Evolutionary conservation across 2,329 filamentous ascomycete species (phyloP).

Genomic region (Penicillium sp.): DNA sequence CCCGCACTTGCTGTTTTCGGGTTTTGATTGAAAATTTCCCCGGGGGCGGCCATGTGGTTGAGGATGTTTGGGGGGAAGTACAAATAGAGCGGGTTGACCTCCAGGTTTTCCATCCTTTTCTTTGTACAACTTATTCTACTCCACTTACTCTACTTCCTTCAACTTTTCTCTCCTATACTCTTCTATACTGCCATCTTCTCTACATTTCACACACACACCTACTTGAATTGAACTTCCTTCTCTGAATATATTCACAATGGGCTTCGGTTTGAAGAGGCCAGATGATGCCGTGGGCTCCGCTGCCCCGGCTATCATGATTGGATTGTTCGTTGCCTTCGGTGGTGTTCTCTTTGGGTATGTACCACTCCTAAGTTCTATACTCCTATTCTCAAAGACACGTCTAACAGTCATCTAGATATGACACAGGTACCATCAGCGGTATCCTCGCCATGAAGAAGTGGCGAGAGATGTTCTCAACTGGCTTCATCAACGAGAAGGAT

Average conservation of each 20-base stretch:
- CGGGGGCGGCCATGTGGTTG: slow-evolving; percentile 6
- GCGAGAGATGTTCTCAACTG: slow-evolving; percentile 35
- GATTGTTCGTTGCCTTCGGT: slow-evolving; percentile 58
- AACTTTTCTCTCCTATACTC: background rate
- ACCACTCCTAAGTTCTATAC: background rate
- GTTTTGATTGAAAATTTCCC: background rate
- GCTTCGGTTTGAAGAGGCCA: slow-evolving; percentile 46
- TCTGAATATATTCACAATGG: slow-evolving; percentile 32
- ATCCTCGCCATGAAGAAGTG: slow-evolving; percentile 52
- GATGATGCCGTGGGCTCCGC: slow-evolving; percentile 47
- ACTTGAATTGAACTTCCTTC: background rate
- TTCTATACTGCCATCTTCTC: background rate
- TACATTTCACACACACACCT: background rate
- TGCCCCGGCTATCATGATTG: slow-evolving; percentile 53
- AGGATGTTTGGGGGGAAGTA: background rate
- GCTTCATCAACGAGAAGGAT: slow-evolving; percentile 36
- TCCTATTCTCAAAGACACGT: background rate
- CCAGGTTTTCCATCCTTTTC: background rate
- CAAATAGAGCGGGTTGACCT: slow-evolving; percentile 3
- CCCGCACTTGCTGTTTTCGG: background rate
- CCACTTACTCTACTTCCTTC: background rate
- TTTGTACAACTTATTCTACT: background rate
- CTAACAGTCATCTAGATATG: slow-evolving; percentile 37
- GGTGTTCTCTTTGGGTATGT: slow-evolving; percentile 57
- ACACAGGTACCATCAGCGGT: slow-evolving; percentile 55